A percentile compares a stretch with the other conserved stretches of the same genome.
These are phyloP conservation scores for Schrenkiella parvula DNA, from an alignment of 345 rosid genomes.

Conservation along the genomic window DNA sequence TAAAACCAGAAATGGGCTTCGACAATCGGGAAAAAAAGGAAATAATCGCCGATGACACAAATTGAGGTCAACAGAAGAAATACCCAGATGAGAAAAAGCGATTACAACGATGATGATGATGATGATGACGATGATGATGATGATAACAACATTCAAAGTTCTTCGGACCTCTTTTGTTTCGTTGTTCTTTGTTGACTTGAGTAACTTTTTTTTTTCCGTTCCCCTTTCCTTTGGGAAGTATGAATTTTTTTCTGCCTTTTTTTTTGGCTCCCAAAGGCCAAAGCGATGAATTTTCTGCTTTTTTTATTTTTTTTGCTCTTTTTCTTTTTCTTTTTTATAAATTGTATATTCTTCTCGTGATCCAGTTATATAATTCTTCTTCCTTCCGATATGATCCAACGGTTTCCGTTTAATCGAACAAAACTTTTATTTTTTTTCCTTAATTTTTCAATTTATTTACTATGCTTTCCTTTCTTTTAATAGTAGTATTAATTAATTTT, in stretches of 20 bases:
- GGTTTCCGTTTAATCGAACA: slow-evolving; percentile 12
- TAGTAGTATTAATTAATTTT: neutral
- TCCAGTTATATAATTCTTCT: slow-evolving; percentile 20
- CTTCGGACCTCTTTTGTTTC: slow-evolving; percentile 30
- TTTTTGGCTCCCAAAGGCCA: slow-evolving; percentile 2
- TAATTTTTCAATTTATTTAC: neutral
- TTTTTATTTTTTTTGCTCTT: neutral
- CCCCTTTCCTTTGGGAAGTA: slow-evolving; percentile 20
- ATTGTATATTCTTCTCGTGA: slow-evolving; percentile 22
- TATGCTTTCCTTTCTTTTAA: neutral
- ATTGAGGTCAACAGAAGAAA: slow-evolving; percentile 23
- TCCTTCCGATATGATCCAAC: slow-evolving; percentile 27
- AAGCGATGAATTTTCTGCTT: slow-evolving; percentile 20
- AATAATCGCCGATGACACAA: slow-evolving; percentile 11
- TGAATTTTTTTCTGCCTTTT: slow-evolving; percentile 5
- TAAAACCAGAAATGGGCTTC: slow-evolving; percentile 8
- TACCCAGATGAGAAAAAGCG: slow-evolving; percentile 11
- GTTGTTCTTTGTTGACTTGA: slow-evolving; percentile 63
- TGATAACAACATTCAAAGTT: slow-evolving; percentile 23
- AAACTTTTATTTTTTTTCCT: neutral
- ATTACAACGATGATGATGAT: slow-evolving; percentile 21
- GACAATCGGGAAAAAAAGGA: neutral
- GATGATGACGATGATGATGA: slow-evolving; percentile 30
- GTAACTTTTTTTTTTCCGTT: neutral
- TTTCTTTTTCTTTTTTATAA: neutral